Percentiles rank a stretch among this genome's conserved stretches.
Evolutionary conservation across 768 basidiomycete genomes (phyloP).

Genomic region (Agrocybe pediades): DNA sequence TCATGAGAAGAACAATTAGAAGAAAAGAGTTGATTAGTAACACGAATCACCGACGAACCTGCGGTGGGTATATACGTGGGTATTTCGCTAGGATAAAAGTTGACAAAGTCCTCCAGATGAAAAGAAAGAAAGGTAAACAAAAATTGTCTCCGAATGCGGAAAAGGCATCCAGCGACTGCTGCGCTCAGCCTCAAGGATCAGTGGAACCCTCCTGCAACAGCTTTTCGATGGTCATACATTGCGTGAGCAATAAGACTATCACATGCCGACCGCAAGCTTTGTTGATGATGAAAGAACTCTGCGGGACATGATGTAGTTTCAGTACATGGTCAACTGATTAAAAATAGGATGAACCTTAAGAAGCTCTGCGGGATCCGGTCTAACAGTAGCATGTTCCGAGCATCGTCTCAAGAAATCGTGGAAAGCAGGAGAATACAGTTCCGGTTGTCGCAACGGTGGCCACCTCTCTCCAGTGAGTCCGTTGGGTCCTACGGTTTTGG

Average conservation of each 20-base stretch:
- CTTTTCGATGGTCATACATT: slow-evolving; percentile 70
- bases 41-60: background rate
- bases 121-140: background rate
- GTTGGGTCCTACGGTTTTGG: slow-evolving; percentile 29
- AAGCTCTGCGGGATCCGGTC: slow-evolving; percentile 60
- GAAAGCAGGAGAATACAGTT: slow-evolving; percentile 65
- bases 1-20: slow-evolving; percentile 7
- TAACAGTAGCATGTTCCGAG: slow-evolving; percentile 55
- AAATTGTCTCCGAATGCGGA: no score
- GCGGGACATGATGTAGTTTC: background rate
- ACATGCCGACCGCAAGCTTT: slow-evolving; percentile 70
- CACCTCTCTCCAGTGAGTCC: slow-evolving; percentile 46
- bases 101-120: slow-evolving; percentile 6
- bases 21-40: slow-evolving; percentile 2
- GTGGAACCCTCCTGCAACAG: slow-evolving; percentile 23
- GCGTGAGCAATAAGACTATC: slow-evolving; percentile 65
- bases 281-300: slow-evolving; percentile 63
- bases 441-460: slow-evolving; percentile 62
- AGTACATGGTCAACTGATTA: background rate
- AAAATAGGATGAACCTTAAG: slow-evolving; percentile 49
- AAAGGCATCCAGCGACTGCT: background rate
- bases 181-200: background rate
- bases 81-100: slow-evolving; percentile 1
- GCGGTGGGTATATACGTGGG: slow-evolving; percentile 3
- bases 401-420: slow-evolving; percentile 73